phyloP scores from a whole-genome alignment of 176 grass and related monocot species.

The bread wheat (Triticum aestivum) region DNA sequence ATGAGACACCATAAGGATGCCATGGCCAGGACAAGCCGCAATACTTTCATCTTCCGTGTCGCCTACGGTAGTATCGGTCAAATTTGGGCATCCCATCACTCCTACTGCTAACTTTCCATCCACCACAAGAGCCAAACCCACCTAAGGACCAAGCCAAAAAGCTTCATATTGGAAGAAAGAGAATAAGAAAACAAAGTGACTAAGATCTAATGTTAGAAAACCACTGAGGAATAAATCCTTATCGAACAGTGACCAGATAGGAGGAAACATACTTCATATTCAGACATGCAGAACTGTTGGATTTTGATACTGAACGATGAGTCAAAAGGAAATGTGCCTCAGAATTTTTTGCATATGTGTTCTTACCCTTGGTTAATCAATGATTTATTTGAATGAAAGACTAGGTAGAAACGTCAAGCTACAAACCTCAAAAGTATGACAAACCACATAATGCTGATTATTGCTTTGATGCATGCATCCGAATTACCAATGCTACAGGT shows the following conservation, averaged over 20 bases:
- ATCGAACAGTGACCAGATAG: slow-evolving; percentile 6
- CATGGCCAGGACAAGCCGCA: slow-evolving; percentile 21
- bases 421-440: not conserved
- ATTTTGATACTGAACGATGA: not conserved
- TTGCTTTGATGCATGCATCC: not conserved
- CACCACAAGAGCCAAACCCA: slow-evolving; percentile 82
- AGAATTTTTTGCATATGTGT: not conserved
- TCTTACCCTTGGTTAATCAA: not conserved
- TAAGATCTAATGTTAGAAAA: not conserved
- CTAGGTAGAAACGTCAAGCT: slow-evolving; percentile 9
- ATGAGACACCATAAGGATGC: slow-evolving; percentile 83
- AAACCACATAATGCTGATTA: not conserved
- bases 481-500: too few relatives aligned
- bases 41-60: slow-evolving; percentile 23
- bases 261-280: slow-evolving; percentile 26
- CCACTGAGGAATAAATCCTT: not conserved
- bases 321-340: not conserved
- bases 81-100: slow-evolving; percentile 95
- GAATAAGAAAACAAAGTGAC: not conserved
- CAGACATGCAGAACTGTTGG: not conserved
- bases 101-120: slow-evolving; percentile 70
- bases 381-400: not conserved
- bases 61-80: slow-evolving; percentile 27
- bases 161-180: slow-evolving; percentile 21
- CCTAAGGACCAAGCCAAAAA: slow-evolving; percentile 46